A percentile compares a stretch with the other conserved stretches of the same genome.
Evolutionary conservation across 2,329 filamentous ascomycete species (phyloP).

Genomic region (Tolypocladium guangdongense): DNA sequence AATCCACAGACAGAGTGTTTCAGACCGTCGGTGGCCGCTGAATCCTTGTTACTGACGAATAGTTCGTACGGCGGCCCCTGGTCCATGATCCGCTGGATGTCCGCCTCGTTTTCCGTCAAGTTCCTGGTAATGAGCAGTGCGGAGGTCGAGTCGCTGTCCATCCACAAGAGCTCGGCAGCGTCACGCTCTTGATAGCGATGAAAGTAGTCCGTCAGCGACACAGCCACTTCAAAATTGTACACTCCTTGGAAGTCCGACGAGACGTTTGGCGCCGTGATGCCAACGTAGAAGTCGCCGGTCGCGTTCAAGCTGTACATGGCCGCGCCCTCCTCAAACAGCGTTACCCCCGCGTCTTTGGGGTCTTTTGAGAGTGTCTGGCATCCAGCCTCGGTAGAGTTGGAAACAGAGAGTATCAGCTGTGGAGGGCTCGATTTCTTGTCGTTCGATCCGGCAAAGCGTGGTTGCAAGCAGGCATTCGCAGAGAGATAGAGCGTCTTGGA

Average conservation of each 20-base stretch:
- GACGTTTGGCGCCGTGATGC: conserved; percentile 59
- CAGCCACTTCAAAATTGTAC: conserved; percentile 75
- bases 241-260: conserved; percentile 47
- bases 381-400: conserved; percentile 30
- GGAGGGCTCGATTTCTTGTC: conserved; percentile 34
- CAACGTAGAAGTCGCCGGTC: conserved; percentile 61
- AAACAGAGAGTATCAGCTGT: conserved; percentile 71
- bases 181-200: conserved; percentile 45
- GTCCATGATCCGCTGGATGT: conserved; percentile 43
- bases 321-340: conserved; percentile 57
- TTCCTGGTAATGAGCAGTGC: conserved; percentile 72
- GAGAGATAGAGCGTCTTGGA: conserved; percentile 60
- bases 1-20: conserved; percentile 77
- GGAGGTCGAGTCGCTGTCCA: conserved; percentile 74
- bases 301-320: conserved; percentile 52
- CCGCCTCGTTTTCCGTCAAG: conserved; percentile 46
- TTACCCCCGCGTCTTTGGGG: conserved; percentile 13
- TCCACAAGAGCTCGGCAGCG: conserved; percentile 53
- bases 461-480: conserved; percentile 77
- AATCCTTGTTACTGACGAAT: conserved; percentile 57
- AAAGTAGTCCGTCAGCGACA: conserved; percentile 69
- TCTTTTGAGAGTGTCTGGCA: conserved; percentile 15
- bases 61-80: conserved; percentile 57
- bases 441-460: conserved; percentile 22
- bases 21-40: conserved; percentile 54